phyloP scores from a whole-genome alignment of 768 basidiomycete genomes.

The Leccinum broughii region DNA sequence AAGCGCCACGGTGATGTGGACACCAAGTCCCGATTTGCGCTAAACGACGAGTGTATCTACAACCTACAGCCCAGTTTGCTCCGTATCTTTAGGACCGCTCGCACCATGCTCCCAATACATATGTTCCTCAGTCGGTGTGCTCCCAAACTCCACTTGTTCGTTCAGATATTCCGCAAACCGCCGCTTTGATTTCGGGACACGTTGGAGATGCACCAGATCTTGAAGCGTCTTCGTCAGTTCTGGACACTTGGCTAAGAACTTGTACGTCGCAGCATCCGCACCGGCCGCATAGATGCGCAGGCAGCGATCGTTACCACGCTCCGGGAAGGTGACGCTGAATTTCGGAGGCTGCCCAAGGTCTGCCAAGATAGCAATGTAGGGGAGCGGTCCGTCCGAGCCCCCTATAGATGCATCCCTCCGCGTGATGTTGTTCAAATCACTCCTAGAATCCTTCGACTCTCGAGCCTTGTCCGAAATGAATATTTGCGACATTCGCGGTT shows the following conservation, averaged over 20 bases:
- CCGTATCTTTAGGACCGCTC: background rate
- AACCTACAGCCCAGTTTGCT: background rate
- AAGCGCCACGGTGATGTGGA: no score
- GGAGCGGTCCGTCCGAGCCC: background rate
- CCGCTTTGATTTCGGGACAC: background rate
- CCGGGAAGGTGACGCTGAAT: background rate
- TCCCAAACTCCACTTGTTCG: background rate
- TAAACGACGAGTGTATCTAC: background rate
- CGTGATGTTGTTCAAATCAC: background rate
- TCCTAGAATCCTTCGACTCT: background rate
- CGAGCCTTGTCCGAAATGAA: background rate
- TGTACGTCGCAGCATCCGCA: background rate
- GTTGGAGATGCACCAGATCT: background rate
- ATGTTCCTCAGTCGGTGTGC: background rate
- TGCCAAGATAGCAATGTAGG: background rate
- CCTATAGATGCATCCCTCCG: background rate
- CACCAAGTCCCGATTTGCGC: no score
- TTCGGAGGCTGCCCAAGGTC: background rate
- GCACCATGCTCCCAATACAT: background rate
- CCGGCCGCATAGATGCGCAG: background rate
- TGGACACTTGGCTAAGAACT: background rate
- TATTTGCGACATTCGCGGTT: background rate
- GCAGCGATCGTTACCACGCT: background rate
- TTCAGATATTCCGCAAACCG: background rate
- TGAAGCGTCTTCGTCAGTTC: background rate